Percentiles rank a stretch among this genome's conserved stretches.
Conservation (phyloP, 2,329 filamentous ascomycete genomes). For the Clonostachys solani region DNA sequence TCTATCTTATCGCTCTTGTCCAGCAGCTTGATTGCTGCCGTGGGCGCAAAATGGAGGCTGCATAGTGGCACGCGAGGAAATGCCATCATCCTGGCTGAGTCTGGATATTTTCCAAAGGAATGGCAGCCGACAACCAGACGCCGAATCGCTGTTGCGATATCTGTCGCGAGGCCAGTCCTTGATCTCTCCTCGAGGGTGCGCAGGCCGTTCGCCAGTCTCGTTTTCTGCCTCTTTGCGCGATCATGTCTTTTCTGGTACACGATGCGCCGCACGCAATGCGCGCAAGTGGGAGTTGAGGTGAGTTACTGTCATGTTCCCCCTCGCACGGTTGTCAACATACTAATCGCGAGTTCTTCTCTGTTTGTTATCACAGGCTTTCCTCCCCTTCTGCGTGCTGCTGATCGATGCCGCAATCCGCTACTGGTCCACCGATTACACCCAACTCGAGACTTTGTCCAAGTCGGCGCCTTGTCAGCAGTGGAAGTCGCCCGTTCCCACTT, state of each 20-base stretch:
- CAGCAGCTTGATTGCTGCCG: not conserved
- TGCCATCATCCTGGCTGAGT: not conserved
- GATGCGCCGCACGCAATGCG: not conserved
- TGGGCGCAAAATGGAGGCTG: not conserved
- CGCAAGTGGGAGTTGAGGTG: not conserved
- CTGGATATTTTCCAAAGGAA: not conserved
- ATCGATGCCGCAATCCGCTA: constrained; percentile 6
- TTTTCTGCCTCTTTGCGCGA: not conserved
- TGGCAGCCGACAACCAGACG: not conserved
- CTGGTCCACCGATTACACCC: not conserved
- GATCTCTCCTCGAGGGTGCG: not conserved
- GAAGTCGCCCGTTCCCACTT: not conserved
- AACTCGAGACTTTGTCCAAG: not conserved
- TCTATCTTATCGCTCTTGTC: not conserved
- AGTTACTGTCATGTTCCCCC: not conserved
- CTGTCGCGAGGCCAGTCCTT: not conserved
- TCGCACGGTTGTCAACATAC: not conserved
- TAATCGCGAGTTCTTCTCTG: not conserved
- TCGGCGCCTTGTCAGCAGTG: not conserved
- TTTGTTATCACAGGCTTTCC: constrained; percentile 17
- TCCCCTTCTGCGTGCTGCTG: constrained; percentile 10
- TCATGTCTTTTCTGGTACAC: constrained; percentile 1
- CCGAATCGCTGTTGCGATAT: too few species aligned
- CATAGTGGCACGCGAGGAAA: not conserved
- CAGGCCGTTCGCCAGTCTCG: not conserved